These are phyloP conservation scores for Jackrogersella minutella DNA, from an alignment of 495 filamentous ascomycete genomes.

Conservation along the genomic window DNA sequence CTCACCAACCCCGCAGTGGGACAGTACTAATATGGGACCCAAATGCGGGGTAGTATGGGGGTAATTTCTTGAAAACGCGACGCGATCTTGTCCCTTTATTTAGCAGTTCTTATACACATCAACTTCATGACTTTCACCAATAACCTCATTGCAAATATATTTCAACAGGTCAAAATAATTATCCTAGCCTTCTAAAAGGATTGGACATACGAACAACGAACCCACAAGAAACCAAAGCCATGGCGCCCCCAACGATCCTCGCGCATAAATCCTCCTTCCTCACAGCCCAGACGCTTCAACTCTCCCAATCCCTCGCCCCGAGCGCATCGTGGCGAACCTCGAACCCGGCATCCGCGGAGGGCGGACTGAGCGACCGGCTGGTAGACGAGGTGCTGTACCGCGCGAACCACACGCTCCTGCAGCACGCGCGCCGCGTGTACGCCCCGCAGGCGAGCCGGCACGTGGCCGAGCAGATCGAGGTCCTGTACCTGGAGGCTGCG, in stretches of 20 bases:
- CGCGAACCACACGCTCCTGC: conserved; percentile 72
- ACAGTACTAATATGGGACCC: not conserved
- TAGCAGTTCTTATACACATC: too few species aligned
- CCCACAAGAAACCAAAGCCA: conserved; percentile 1
- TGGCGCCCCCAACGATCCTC: conserved; percentile 60
- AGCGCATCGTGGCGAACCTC: conserved; percentile 65
- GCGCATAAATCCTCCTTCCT: conserved; percentile 72
- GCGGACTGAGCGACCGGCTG: conserved; percentile 62
- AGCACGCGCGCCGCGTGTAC: conserved; percentile 77
- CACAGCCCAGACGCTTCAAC: conserved; percentile 66
- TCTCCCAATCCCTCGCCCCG: conserved; percentile 64
- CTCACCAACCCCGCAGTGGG: conserved; percentile 13
- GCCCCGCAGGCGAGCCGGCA: conserved; percentile 77
- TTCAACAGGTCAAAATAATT: too few species aligned
- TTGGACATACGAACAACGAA: not conserved
- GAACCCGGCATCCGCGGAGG: conserved; percentile 55
- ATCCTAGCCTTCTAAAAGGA: not conserved
- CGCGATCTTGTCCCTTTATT: not conserved
- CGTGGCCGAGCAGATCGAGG: conserved; percentile 83
- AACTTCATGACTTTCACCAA: too few species aligned
- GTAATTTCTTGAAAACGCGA: conserved; percentile 15
- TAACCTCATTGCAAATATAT: too few species aligned
- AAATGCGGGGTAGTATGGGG: too few species aligned
- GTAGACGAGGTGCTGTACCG: conserved; percentile 55
- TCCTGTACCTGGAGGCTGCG: conserved; percentile 69